A percentile compares a stretch with the other conserved stretches of the same genome.
Evolutionary conservation across 1,284 basidiomycete species (phyloP).

Genomic region (Sanghuangporus sanghuang): DNA sequence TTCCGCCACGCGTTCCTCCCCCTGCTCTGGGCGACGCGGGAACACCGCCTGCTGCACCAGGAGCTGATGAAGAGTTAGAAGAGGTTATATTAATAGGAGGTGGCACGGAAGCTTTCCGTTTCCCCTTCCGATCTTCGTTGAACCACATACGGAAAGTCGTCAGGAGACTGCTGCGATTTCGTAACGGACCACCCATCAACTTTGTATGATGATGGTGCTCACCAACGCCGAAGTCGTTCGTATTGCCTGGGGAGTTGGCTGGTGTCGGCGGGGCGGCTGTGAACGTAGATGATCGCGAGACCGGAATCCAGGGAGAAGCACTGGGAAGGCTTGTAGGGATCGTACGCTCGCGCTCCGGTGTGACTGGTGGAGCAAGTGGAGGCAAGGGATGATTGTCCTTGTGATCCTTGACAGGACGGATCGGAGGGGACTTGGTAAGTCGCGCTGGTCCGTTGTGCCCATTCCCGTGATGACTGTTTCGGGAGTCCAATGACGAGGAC

Average conservation of each 20-base stretch:
- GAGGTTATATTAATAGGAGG: conserved; percentile 7
- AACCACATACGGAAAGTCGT: conserved; percentile 77
- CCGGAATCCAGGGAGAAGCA: conserved; percentile 70
- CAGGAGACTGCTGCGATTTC: conserved; percentile 66
- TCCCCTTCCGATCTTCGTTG: conserved; percentile 74
- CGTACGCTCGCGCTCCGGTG: conserved; percentile 35
- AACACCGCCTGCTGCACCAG: not conserved
- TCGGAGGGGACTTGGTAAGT: conserved; percentile 63
- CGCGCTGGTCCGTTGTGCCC: conserved; percentile 46
- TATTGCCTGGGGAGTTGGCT: conserved; percentile 47
- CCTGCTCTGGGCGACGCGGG: conserved; percentile 19
- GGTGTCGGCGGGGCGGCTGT: conserved; percentile 37
- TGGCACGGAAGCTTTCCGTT: conserved; percentile 48
- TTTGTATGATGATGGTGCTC: not conserved
- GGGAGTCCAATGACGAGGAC: conserved; percentile 43
- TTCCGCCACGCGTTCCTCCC: conserved; percentile 29
- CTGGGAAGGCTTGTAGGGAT: conserved; percentile 29
- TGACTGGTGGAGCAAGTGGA: conserved; percentile 40
- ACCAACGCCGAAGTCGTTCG: conserved; percentile 24
- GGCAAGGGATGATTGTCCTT: conserved; percentile 24
- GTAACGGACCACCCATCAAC: conserved; percentile 15
- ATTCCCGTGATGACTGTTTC: conserved; percentile 42
- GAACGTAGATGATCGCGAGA: conserved; percentile 28
- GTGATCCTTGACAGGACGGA: conserved; percentile 47
- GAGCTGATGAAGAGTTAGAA: not conserved